phyloP scores from a whole-genome alignment of 139 green algal species.

The Coccomyxa sp. region DNA sequence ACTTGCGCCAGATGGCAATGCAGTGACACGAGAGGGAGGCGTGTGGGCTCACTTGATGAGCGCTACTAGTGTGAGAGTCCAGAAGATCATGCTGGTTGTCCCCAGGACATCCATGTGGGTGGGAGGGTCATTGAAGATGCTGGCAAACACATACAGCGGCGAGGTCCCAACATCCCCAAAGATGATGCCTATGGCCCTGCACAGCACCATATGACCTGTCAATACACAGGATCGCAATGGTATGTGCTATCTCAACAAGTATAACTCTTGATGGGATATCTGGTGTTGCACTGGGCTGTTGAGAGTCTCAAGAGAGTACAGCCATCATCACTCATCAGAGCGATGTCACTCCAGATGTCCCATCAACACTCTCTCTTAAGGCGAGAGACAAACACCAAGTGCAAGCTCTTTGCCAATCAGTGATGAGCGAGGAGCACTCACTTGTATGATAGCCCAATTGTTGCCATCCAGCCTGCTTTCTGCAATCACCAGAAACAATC shows the following conservation, averaged over 20 bases:
- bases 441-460: background rate
- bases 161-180: slow-evolving; percentile 40
- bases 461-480: background rate
- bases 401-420: background rate
- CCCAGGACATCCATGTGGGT: slow-evolving; percentile 37
- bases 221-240: too few relatives aligned
- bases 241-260: too few relatives aligned
- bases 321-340: too few relatives aligned
- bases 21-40: background rate
- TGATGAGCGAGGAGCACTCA: too few relatives aligned
- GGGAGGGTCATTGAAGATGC: slow-evolving; percentile 20
- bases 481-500: background rate
- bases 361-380: background rate
- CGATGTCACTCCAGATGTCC: too few relatives aligned
- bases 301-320: too few relatives aligned
- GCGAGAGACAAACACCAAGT: background rate
- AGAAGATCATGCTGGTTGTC: slow-evolving; percentile 59
- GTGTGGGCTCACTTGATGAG: slow-evolving; percentile 24
- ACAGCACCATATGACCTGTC: too few relatives aligned
- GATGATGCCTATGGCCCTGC: slow-evolving; percentile 8
- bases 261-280: too few relatives aligned
- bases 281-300: too few relatives aligned
- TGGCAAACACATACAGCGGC: slow-evolving; percentile 54
- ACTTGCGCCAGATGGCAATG: background rate
- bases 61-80: slow-evolving; percentile 51